phyloP scores from a whole-genome alignment of 805 yeast species.

The Yarrowia hollandica region DNA sequence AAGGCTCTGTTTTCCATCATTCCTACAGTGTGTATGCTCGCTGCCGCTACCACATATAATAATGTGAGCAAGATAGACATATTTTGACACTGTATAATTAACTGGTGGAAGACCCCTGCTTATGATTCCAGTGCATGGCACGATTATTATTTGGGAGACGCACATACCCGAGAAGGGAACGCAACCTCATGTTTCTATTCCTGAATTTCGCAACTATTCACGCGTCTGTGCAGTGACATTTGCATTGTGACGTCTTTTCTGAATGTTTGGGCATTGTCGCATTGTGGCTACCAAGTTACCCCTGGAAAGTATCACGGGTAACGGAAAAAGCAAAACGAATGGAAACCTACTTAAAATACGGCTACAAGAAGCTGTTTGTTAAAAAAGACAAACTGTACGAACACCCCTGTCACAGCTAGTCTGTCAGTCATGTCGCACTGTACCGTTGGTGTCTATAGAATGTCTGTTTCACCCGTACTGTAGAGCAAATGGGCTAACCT shows the following conservation, averaged over 20 bases:
- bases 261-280: neutral
- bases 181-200: neutral
- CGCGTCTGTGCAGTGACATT: neutral
- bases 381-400: too few relatives aligned
- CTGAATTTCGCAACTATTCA: too few relatives aligned
- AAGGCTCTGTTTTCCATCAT: neutral
- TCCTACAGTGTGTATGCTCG: constrained; percentile 11
- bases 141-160: neutral
- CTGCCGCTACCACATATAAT: constrained; percentile 2
- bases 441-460: neutral
- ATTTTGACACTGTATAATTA: neutral
- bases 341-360: too few relatives aligned
- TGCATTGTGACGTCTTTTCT: neutral
- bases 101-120: neutral
- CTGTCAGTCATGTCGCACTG: too few relatives aligned
- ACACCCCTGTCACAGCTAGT: too few relatives aligned
- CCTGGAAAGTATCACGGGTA: neutral
- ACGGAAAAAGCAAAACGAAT: too few relatives aligned
- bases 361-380: too few relatives aligned
- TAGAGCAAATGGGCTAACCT: neutral
- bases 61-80: neutral
- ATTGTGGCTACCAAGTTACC: neutral
- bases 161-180: neutral
- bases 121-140: neutral
- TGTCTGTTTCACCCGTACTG: neutral